phyloP scores from a whole-genome alignment of 108 stramenopile genomes.

The Cylindrotheca closterium region DNA sequence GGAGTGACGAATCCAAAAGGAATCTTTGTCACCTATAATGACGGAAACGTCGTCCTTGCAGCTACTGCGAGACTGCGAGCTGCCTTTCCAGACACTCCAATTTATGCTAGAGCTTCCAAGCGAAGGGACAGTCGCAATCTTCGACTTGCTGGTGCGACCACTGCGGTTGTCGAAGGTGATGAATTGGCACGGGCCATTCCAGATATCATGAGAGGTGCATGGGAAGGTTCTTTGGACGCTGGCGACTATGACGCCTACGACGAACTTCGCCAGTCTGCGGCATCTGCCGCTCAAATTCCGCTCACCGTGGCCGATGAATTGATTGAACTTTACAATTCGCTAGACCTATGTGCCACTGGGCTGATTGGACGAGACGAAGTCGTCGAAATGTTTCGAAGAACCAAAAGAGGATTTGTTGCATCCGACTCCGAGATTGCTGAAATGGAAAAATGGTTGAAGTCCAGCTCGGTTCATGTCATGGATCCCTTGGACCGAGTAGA shows the following conservation, averaged over 20 bases:
- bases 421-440: slow-evolving; percentile 30
- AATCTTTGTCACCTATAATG: slow-evolving; percentile 62
- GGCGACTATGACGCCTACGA: slow-evolving; percentile 4
- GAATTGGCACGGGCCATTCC: slow-evolving; percentile 51
- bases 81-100: slow-evolving; percentile 45
- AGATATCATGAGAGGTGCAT: slow-evolving; percentile 29
- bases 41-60: slow-evolving; percentile 31
- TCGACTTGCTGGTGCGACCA: slow-evolving; percentile 49
- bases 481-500: slow-evolving; percentile 31
- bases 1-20: slow-evolving; percentile 54
- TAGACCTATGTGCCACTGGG: slow-evolving; percentile 27
- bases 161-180: slow-evolving; percentile 60
- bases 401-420: slow-evolving; percentile 16
- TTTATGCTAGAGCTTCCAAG: slow-evolving; percentile 47
- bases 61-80: slow-evolving; percentile 46
- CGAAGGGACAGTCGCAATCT: slow-evolving; percentile 45
- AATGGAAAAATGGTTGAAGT: slow-evolving; percentile 32
- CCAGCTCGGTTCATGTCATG: neutral
- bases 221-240: slow-evolving; percentile 7
- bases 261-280: slow-evolving; percentile 12
- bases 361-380: slow-evolving; percentile 21
- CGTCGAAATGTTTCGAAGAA: slow-evolving; percentile 21
- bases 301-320: slow-evolving; percentile 22
- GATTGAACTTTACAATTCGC: slow-evolving; percentile 29
- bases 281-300: slow-evolving; percentile 26